A percentile compares a stretch with the other conserved stretches of the same genome.
These are phyloP conservation scores for Cymbopogon flexuosus DNA, from an alignment of 202 grass and related monocot genomes.

Conservation along the genomic window DNA sequence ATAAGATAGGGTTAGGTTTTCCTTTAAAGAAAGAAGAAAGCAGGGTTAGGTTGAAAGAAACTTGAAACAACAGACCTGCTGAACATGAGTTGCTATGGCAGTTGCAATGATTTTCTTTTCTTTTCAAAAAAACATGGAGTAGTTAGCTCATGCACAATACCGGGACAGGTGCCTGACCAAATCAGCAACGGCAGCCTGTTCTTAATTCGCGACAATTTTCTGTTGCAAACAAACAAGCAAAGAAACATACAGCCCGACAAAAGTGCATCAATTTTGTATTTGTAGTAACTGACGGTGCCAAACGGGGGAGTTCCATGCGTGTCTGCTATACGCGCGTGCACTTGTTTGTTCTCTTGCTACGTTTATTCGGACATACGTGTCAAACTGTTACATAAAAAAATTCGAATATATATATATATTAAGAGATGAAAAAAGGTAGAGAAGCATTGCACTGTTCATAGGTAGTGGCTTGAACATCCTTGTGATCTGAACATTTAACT, in stretches of 20 bases:
- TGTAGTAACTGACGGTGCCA: background rate
- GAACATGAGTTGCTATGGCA: conserved; percentile 1
- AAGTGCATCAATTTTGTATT: background rate
- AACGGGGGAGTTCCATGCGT: conserved; percentile 1
- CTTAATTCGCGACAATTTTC: background rate
- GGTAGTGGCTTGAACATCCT: background rate
- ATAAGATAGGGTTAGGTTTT: background rate
- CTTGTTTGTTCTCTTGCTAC: background rate
- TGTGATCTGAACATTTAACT: background rate
- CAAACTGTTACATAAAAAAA: too few relatives aligned
- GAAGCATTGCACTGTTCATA: background rate
- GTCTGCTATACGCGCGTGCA: background rate
- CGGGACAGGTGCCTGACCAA: conserved; percentile 21
- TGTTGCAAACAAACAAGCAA: background rate
- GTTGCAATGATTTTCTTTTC: background rate
- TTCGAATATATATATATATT: too few relatives aligned
- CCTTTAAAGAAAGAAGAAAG: background rate
- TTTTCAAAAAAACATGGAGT: too few relatives aligned
- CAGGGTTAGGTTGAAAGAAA: background rate
- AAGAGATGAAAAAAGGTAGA: background rate
- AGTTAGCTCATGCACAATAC: conserved; percentile 18
- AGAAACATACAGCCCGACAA: conserved; percentile 8
- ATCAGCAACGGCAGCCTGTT: conserved; percentile 24
- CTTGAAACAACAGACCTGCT: background rate
- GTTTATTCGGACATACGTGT: background rate